Conservation (phyloP, 768 basidiomycete species). For the Paxillus involutus region DNA sequence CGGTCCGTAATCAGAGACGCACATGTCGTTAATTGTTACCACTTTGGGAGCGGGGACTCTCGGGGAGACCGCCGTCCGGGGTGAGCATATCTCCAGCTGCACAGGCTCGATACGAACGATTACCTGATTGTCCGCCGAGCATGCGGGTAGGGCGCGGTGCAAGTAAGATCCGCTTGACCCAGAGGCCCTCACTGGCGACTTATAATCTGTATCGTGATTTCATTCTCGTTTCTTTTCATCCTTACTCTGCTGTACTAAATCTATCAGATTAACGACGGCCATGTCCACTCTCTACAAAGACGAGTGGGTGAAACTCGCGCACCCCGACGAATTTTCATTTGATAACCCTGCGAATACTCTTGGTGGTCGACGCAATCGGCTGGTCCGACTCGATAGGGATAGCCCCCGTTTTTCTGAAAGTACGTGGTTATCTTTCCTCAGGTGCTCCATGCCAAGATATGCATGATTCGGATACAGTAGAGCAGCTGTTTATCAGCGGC, state of each 20-base stretch:
- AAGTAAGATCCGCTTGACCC: slow-evolving; percentile 18
- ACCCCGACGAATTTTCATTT: slow-evolving; percentile 35
- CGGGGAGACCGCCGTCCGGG: slow-evolving; percentile 7
- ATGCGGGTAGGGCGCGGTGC: slow-evolving; percentile 19
- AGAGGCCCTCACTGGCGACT: slow-evolving; percentile 2
- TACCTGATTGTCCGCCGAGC: slow-evolving; percentile 7
- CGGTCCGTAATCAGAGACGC: slow-evolving; percentile 6
- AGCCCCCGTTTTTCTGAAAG: slow-evolving; percentile 40
- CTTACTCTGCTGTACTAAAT: neutral
- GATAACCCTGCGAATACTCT: slow-evolving; percentile 41
- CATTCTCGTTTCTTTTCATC: neutral
- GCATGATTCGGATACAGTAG: slow-evolving; percentile 35
- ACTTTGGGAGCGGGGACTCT: neutral
- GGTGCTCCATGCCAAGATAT: neutral
- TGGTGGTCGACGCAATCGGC: slow-evolving; percentile 40
- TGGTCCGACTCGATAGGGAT: slow-evolving; percentile 39
- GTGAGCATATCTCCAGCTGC: slow-evolving; percentile 9
- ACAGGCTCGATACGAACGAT: slow-evolving; percentile 1
- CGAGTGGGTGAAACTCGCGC: slow-evolving; percentile 27
- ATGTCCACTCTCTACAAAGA: slow-evolving; percentile 21
- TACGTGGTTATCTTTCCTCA: slow-evolving; percentile 24
- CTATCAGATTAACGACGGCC: slow-evolving; percentile 4
- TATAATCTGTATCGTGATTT: slow-evolving; percentile 19
- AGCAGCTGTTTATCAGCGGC: slow-evolving; percentile 48
- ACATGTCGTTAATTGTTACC: slow-evolving; percentile 6